These are phyloP conservation scores for Rhizomucor pusillus DNA, from an alignment of 371 early-diverging fungal genomes.

Conservation along the genomic window DNA sequence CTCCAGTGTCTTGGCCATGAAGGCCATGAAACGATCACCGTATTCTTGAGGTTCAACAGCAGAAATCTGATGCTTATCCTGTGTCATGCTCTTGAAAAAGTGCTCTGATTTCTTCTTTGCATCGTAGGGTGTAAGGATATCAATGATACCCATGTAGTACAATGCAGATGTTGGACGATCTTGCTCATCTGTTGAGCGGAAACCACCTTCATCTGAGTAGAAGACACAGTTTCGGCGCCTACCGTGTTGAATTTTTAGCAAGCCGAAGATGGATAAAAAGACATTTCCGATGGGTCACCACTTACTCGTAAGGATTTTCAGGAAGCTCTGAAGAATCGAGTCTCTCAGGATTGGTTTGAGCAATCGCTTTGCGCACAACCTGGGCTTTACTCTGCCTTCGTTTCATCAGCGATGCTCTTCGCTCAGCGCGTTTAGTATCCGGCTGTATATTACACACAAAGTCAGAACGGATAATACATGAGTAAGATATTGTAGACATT, in stretches of 20 bases:
- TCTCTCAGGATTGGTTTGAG: constrained; percentile 68
- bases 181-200: constrained; percentile 74
- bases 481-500: constrained; percentile 64
- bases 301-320: constrained; percentile 49
- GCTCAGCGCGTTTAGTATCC: constrained; percentile 51
- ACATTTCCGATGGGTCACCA: neutral
- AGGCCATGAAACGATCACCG: constrained; percentile 84
- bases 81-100: constrained; percentile 78
- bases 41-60: constrained; percentile 91
- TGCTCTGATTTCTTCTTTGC: constrained; percentile 87
- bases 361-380: constrained; percentile 71
- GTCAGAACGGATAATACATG: constrained; percentile 18
- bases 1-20: constrained; percentile 65
- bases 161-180: constrained; percentile 69
- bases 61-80: constrained; percentile 81
- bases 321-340: constrained; percentile 57
- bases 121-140: constrained; percentile 96
- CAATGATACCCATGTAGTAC: constrained; percentile 96
- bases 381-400: constrained; percentile 66
- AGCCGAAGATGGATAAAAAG: constrained; percentile 3
- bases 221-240: constrained; percentile 76
- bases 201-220: constrained; percentile 92
- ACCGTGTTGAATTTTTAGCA: constrained; percentile 1
- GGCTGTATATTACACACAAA: constrained; percentile 27
- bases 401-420: constrained; percentile 35